Percentiles rank a stretch among this genome's conserved stretches.
These are phyloP conservation scores for Phialocephala subalpina DNA, from an alignment of 2,329 filamentous ascomycete species.

Conservation along the genomic window DNA sequence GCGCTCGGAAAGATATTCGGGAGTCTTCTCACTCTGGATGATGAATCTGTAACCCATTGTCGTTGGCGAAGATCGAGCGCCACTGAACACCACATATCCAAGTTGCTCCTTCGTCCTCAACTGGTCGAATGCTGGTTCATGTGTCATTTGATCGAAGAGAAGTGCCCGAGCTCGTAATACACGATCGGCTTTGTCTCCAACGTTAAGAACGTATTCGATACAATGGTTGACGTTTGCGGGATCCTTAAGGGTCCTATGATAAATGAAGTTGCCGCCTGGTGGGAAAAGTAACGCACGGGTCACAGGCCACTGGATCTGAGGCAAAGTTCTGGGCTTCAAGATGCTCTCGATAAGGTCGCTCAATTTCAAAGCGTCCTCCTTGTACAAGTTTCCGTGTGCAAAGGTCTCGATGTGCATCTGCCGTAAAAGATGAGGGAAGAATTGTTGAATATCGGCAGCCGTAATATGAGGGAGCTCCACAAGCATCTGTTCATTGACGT, in stretches of 20 bases:
- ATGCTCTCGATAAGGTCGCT: constrained; percentile 83
- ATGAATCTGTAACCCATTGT: constrained; percentile 88
- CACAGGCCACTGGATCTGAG: constrained; percentile 81
- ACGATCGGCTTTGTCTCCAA: constrained; percentile 75
- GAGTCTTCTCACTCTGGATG: constrained; percentile 90
- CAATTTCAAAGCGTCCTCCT: constrained; percentile 87
- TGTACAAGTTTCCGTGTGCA: constrained; percentile 92
- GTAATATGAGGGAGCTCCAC: constrained; percentile 80
- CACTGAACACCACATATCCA: constrained; percentile 94
- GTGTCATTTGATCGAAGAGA: constrained; percentile 86
- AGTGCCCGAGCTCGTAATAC: constrained; percentile 77
- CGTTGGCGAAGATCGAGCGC: constrained; percentile 73
- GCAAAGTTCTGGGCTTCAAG: constrained; percentile 76
- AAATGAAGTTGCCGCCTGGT: constrained; percentile 83
- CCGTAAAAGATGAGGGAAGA: constrained; percentile 80
- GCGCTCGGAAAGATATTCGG: constrained; percentile 83
- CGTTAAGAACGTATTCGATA: constrained; percentile 78
- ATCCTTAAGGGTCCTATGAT: constrained; percentile 81
- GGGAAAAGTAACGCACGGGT: constrained; percentile 80
- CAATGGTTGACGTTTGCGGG: constrained; percentile 90
- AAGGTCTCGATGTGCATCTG: constrained; percentile 90
- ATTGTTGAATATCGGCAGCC: constrained; percentile 75
- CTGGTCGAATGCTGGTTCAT: constrained; percentile 94
- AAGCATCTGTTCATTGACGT: constrained; percentile 80
- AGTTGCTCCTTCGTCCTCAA: constrained; percentile 96